phyloP scores from a whole-genome alignment of 805 yeast species.

The Kuraishia borneana region DNA sequence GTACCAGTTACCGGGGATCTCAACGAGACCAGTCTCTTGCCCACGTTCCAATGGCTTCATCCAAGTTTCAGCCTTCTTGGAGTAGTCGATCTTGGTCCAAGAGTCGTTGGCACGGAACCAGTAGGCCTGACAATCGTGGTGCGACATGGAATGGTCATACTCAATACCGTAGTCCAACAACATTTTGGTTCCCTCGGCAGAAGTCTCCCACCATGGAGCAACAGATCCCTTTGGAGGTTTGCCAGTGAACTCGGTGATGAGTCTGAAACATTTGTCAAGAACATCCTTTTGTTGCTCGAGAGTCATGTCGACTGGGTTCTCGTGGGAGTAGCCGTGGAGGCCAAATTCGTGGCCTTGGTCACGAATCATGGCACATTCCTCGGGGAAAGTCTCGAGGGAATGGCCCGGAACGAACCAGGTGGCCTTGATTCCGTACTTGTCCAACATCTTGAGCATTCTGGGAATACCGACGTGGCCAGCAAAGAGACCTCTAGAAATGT shows the following conservation, averaged over 20 bases:
- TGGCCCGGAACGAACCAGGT: slow-evolving; percentile 28
- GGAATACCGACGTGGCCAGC: slow-evolving; percentile 25
- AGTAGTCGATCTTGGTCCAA: slow-evolving; percentile 24
- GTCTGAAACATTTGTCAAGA: slow-evolving; percentile 18
- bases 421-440: slow-evolving; percentile 22
- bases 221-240: slow-evolving; percentile 23
- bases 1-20: slow-evolving; percentile 26
- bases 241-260: slow-evolving; percentile 21
- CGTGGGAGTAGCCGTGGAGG: slow-evolving; percentile 26
- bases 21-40: slow-evolving; percentile 22
- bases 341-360: slow-evolving; percentile 25
- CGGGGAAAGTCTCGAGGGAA: slow-evolving; percentile 26
- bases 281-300: slow-evolving; percentile 23
- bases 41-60: slow-evolving; percentile 23
- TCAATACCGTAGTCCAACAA: slow-evolving; percentile 23
- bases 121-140: slow-evolving; percentile 24
- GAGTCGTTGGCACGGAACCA: slow-evolving; percentile 25
- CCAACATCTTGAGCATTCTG: slow-evolving; percentile 21
- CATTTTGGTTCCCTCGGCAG: slow-evolving; percentile 20
- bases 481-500: slow-evolving; percentile 24
- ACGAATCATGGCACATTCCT: slow-evolving; percentile 21
- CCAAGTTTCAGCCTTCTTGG: slow-evolving; percentile 22
- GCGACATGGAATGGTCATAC: slow-evolving; percentile 24
- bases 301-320: slow-evolving; percentile 23
- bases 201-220: slow-evolving; percentile 28